Conservation (phyloP, 2,329 filamentous ascomycete genomes). For the Cordyceps cateniannulata region DNA sequence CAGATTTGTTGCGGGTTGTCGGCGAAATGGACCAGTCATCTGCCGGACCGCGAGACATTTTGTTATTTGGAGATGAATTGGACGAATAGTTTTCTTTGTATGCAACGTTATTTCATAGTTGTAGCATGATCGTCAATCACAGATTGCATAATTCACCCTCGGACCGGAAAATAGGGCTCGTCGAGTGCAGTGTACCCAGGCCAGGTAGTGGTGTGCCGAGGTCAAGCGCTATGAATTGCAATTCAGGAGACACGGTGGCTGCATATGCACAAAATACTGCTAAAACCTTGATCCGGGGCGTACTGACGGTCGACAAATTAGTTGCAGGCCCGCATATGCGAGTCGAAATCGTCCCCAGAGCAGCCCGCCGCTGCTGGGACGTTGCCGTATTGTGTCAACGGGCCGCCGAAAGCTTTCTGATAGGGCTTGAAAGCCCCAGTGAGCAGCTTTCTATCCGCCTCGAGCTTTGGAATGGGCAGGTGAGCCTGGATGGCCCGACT, state of each 20-base stretch:
- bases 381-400: background rate
- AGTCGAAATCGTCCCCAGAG: background rate
- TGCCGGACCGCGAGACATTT: constrained; percentile 9
- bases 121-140: constrained; percentile 7
- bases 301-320: background rate
- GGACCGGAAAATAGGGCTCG: background rate
- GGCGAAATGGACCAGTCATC: constrained; percentile 14
- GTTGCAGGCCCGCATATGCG: constrained; percentile 8
- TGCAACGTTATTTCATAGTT: background rate
- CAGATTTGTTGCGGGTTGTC: constrained; percentile 10
- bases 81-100: background rate
- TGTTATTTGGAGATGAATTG: background rate
- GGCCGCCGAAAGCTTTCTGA: background rate
- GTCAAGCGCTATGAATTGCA: constrained; percentile 1
- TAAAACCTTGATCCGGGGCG: background rate
- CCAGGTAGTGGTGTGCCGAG: background rate
- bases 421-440: background rate
- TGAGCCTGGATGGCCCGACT: background rate
- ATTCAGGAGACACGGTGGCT: background rate
- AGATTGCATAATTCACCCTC: constrained; percentile 6
- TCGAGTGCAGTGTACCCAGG: background rate
- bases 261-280: background rate
- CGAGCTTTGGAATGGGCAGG: background rate
- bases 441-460: background rate
- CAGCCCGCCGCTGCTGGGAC: background rate